These are phyloP conservation scores for Eustoma russellianum DNA, from an alignment of 257 asterid species.

Conservation along the genomic window DNA sequence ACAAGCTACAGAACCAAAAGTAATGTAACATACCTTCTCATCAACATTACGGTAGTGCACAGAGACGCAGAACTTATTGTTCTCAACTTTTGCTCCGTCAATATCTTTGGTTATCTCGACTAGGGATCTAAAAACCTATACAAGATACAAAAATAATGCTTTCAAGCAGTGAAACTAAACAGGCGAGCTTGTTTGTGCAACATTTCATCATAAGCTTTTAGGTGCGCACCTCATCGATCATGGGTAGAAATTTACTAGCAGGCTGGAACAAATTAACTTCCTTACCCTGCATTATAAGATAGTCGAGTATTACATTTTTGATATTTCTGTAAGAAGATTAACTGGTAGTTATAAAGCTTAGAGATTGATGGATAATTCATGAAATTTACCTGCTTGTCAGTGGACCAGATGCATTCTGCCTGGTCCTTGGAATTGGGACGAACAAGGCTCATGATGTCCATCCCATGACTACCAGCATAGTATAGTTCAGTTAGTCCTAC, in stretches of 20 bases:
- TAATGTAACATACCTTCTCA: constrained; percentile 44
- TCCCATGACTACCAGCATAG: constrained; percentile 97
- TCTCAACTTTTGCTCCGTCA: constrained; percentile 69
- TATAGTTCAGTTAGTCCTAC: constrained; percentile 78
- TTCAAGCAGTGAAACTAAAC: not conserved
- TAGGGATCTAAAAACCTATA: constrained; percentile 62
- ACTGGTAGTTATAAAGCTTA: constrained; percentile 3
- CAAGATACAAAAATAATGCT: constrained; percentile 11
- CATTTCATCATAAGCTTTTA: not conserved
- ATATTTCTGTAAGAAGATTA: not conserved
- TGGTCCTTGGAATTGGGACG: constrained; percentile 39
- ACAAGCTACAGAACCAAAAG: constrained; percentile 2
- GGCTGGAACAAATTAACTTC: constrained; percentile 92
- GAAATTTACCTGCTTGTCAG: constrained; percentile 62
- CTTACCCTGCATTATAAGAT: constrained; percentile 51
- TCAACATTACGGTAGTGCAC: constrained; percentile 95
- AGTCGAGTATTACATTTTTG: not conserved
- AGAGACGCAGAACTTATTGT: constrained; percentile 90
- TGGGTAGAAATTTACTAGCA: constrained; percentile 83
- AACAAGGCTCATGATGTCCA: constrained; percentile 96
- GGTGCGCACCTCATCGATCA: constrained; percentile 65
- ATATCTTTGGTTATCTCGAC: constrained; percentile 60
- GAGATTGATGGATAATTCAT: constrained; percentile 1
- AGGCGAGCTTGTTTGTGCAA: not conserved
- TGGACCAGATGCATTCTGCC: constrained; percentile 47